phyloP scores from a whole-genome alignment of 441 rosid species.

The Breynia disticha region DNA sequence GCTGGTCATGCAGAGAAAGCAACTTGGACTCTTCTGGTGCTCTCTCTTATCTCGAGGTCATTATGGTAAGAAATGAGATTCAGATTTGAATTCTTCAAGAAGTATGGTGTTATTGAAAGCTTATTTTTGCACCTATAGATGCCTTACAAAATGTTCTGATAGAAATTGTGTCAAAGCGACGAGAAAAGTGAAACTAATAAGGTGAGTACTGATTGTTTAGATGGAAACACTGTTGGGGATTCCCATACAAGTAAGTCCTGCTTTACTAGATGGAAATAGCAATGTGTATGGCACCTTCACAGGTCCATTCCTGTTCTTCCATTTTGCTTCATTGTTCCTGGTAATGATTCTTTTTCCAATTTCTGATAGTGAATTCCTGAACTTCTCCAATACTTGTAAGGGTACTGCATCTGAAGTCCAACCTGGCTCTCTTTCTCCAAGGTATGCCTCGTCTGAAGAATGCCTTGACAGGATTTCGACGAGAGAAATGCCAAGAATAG shows the following conservation, averaged over 20 bases:
- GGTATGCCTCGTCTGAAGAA: conserved; percentile 20
- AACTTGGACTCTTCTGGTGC: too few species aligned
- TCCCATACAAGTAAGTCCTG: conserved; percentile 20
- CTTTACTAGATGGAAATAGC: conserved; percentile 17
- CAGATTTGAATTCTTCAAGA: too few species aligned
- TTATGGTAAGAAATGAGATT: too few species aligned
- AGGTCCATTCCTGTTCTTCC: conserved; percentile 20
- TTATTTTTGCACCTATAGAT: too few species aligned
- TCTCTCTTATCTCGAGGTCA: too few species aligned
- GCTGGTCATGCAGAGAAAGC: too few species aligned
- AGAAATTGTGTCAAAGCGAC: too few species aligned
- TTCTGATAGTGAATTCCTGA: conserved; percentile 10
- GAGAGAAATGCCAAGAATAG: conserved; percentile 22
- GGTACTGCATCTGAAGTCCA: conserved; percentile 18
- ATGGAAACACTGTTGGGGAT: conserved; percentile 24
- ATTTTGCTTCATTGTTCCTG: conserved; percentile 9
- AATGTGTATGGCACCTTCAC: conserved; percentile 19
- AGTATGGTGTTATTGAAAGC: too few species aligned
- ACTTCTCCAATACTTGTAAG: conserved; percentile 13
- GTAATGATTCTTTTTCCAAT: conserved; percentile 9
- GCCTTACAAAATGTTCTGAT: too few species aligned
- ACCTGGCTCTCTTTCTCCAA: conserved; percentile 15
- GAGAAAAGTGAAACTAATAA: neutral
- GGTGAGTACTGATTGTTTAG: conserved; percentile 1
- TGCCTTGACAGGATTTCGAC: conserved; percentile 26